Percentiles rank a stretch among this genome's conserved stretches.
Evolutionary conservation across 2,329 filamentous ascomycete genomes (phyloP).

Genomic region (Beauveria sp.): DNA sequence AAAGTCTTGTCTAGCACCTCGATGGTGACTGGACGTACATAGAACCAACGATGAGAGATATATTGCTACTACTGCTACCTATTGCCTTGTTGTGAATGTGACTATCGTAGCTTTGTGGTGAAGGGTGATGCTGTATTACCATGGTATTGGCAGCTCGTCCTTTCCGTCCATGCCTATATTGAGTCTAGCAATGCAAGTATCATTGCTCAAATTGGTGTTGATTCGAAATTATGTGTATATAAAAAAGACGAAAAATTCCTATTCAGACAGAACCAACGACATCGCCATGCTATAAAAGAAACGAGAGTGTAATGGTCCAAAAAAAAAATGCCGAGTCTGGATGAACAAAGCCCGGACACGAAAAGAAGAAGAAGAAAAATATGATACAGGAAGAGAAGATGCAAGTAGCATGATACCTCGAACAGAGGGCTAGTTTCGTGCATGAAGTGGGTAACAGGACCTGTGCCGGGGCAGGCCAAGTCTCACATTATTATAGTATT

Average conservation of each 20-base stretch:
- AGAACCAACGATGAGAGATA: too few relatives aligned
- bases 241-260: background rate
- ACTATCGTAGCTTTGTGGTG: too few relatives aligned
- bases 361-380: background rate
- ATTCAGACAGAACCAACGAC: slow-evolving; percentile 8
- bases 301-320: slow-evolving; percentile 1
- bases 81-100: too few relatives aligned
- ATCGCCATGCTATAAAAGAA: slow-evolving; percentile 10
- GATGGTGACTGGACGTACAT: too few relatives aligned
- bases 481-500: slow-evolving; percentile 9
- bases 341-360: background rate
- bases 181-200: too few relatives aligned
- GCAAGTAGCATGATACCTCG: background rate
- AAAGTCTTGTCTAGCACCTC: too few relatives aligned
- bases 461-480: background rate
- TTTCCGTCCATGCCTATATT: background rate
- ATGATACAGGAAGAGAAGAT: slow-evolving; percentile 6
- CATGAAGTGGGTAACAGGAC: background rate
- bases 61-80: too few relatives aligned
- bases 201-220: background rate
- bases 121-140: too few relatives aligned
- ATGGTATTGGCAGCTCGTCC: too few relatives aligned
- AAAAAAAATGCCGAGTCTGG: background rate
- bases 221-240: background rate
- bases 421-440: background rate